Base-by-base conservation (phyloP, 805 yeast genomes). In the Cyberlindnera lachancei region DNA sequence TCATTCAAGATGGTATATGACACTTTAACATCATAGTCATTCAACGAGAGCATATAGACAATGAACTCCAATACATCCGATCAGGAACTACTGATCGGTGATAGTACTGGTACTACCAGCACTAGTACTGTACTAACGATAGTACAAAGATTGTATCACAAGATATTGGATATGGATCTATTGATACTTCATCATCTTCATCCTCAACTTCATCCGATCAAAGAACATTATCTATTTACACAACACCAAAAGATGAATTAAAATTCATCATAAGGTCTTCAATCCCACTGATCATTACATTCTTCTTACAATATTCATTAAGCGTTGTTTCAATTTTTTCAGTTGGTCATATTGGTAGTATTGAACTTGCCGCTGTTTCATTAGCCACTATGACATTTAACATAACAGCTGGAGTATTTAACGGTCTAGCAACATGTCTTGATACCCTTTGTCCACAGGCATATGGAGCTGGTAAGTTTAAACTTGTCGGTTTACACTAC, bases 361-460 rank as follows among this genome's bases (percentile, higher is more conserved):
- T 69, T 8, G 80, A 79, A 48, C 65, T 80, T 27, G 87, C 85
- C 2, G 86, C 86, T 1, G 83, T 78, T 4, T 75, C 85, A 1
- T 62, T 80, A 49, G 84, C 83, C 2, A 68, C 77, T 2, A 79
- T 79, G 83, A 79, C 86, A 1, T 80, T 80, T 24, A 75, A 73
- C 39, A 75, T 80, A 36, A 75, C 85, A 1, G 72, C 70, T 8
- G 73, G 75, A 33, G 77, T 85, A 3, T 68, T 79, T 29, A 70
- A 78, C 31, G 90, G 90, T 7, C 66, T 79, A 48, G 73, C 85
- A 1, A 79, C 88, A 0, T 78, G 84, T 28, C 60, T 80, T 33
- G 90, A 80, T 49, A 79, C 88, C 0, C 62, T 80, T 27, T 79
- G 87, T 41, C 72, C 87, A 2, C 87, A 81, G 52, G 84, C 87